phyloP scores from a whole-genome alignment of 176 grass and related monocot genomes.

The Eremochloa ophiuroides region DNA sequence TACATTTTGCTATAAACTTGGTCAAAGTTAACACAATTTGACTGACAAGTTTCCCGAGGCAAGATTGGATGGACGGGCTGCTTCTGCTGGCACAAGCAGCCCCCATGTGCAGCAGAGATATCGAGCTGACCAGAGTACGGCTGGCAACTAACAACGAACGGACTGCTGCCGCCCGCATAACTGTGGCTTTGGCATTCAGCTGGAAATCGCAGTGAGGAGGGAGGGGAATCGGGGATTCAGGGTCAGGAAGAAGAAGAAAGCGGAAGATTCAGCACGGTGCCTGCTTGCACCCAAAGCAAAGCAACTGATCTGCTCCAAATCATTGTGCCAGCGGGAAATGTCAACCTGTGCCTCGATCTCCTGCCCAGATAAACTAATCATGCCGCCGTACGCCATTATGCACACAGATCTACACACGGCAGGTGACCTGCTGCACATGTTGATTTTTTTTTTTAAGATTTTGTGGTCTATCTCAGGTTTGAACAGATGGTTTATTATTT shows the following conservation, averaged over 20 bases:
- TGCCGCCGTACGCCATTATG: background rate
- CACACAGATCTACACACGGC: background rate
- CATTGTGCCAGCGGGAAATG: background rate
- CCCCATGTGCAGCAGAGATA: slow-evolving; percentile 33
- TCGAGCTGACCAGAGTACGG: background rate
- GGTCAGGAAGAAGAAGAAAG: too few relatives aligned
- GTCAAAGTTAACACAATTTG: too few relatives aligned
- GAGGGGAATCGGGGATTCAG: too few relatives aligned
- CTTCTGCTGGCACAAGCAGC: background rate
- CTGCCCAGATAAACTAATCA: slow-evolving; percentile 10
- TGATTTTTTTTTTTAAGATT: background rate
- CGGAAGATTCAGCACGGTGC: background rate
- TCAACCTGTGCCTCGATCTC: background rate
- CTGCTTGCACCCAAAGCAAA: slow-evolving; percentile 4
- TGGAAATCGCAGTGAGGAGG: too few relatives aligned
- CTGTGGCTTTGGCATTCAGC: slow-evolving; percentile 5
- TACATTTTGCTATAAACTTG: too few relatives aligned
- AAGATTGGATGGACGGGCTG: background rate
- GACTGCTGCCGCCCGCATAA: background rate
- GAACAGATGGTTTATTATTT: background rate
- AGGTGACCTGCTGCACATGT: background rate
- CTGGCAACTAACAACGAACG: slow-evolving; percentile 5
- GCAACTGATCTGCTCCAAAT: background rate
- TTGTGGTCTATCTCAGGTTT: background rate
- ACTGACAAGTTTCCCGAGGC: too few relatives aligned